Percentiles rank a stretch among this genome's conserved stretches.
Conservation (phyloP, 2,329 filamentous ascomycete species). For the Rhinocladiella similis region DNA sequence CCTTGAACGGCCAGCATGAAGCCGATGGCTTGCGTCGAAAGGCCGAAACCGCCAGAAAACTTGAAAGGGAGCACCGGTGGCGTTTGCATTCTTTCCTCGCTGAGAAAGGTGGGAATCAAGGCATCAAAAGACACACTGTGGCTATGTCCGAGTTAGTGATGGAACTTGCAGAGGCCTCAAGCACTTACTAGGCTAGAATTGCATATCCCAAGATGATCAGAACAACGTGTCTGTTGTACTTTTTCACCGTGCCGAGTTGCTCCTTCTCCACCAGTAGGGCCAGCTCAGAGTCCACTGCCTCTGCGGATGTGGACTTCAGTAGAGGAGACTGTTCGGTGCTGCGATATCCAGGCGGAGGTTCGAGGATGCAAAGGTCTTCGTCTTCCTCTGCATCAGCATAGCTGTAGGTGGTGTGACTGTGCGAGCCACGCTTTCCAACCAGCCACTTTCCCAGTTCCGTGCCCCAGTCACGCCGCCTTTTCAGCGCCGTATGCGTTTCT, state of each 20-base stretch:
- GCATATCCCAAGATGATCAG: slow-evolving; percentile 64
- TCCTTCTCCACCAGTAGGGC: slow-evolving; percentile 43
- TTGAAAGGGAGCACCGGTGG: slow-evolving; percentile 73
- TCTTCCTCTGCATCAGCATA: not conserved
- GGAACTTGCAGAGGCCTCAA: slow-evolving; percentile 19
- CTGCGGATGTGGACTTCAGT: slow-evolving; percentile 38
- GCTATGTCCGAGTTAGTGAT: slow-evolving; percentile 51
- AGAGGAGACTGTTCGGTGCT: slow-evolving; percentile 57
- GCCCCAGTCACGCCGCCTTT: slow-evolving; percentile 72
- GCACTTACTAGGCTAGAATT: slow-evolving; percentile 79
- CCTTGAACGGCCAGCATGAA: slow-evolving; percentile 87
- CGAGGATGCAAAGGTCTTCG: slow-evolving; percentile 49
- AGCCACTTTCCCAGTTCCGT: slow-evolving; percentile 75
- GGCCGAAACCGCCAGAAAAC: slow-evolving; percentile 82
- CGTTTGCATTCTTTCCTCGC: slow-evolving; percentile 50
- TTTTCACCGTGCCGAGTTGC: slow-evolving; percentile 51
- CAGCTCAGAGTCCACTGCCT: slow-evolving; percentile 41
- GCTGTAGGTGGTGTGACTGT: not conserved
- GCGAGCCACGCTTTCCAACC: slow-evolving; percentile 31
- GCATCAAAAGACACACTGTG: slow-evolving; percentile 98
- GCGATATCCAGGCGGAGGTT: slow-evolving; percentile 68
- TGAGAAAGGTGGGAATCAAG: slow-evolving; percentile 87
- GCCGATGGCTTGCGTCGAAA: slow-evolving; percentile 81
- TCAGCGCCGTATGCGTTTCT: slow-evolving; percentile 87
- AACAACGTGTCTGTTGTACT: slow-evolving; percentile 81